Base-by-base conservation (phyloP, 768 basidiomycete species). In the Cyclocybe aegerita region DNA sequence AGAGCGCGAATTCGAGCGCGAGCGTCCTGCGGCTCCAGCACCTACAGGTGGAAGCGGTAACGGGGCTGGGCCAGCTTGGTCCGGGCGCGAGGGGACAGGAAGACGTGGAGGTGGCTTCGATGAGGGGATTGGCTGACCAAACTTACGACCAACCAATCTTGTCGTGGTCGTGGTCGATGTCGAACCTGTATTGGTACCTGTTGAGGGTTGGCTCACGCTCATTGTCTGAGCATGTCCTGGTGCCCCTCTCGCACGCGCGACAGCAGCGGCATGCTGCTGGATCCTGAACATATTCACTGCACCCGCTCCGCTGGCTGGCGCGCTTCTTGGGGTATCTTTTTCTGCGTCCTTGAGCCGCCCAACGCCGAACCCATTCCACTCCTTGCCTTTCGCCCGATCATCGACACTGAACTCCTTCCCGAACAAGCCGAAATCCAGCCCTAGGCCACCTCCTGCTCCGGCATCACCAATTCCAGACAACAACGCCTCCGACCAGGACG, bases 401-500 rank as follows among this genome's bases (percentile, higher is more conserved):
- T 47, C 39, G 17, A 45, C 44, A 12, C 31, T 30, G 9, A 23
- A 46, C 15, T 30, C 42, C 16, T 35, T 30, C 16, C 23, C 51
- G 39, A 33, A n/a, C 46, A 16, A 30, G 48, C 42, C 50, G 14
- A 55, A 53, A 23, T 40, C 53, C 52, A 55, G 54, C 47, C 46
- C 55, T 40, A 49, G 42, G 15, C 49, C 55, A 47, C 39, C 14
- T 48, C 56, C 43, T 40, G 50, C 17, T 29, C 59, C 48, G 33
- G 58, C 61, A 11, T 48, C 60, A 40, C 56, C 46, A n/a, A 82
- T 75, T 2, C 76, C 80, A n/a, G 70, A 77, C 31, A 85, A 70
- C 33, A 85, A 56, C 5, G 78, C 72, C 56, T 79, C 74, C 8
- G 78, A 73, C 84, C 83, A 85, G 23, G 72, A 71, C 8, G 74